These are phyloP conservation scores for Mortierella sp. DNA, from an alignment of 371 early-diverging fungal species.

Conservation along the genomic window DNA sequence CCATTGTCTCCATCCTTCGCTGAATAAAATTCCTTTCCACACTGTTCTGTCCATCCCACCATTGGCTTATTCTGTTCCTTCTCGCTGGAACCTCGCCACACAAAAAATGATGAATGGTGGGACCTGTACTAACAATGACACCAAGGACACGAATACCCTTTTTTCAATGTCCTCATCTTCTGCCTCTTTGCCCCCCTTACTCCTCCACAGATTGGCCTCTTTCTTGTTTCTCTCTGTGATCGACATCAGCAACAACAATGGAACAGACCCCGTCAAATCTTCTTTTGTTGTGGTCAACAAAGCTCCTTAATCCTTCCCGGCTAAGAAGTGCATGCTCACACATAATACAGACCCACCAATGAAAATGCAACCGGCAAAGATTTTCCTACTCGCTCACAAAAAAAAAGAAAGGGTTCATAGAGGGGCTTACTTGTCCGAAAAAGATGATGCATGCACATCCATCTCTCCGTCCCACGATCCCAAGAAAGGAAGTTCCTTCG, in stretches of 20 bases:
- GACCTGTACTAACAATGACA: too few species aligned
- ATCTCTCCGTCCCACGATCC: too few species aligned
- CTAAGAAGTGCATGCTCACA: neutral
- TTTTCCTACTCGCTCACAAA: too few species aligned
- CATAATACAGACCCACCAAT: neutral
- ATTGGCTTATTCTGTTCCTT: neutral
- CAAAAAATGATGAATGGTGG: neutral
- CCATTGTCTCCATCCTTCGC: neutral
- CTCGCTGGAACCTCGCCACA: neutral
- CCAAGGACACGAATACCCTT: neutral
- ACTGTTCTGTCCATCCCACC: neutral
- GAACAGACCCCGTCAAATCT: neutral
- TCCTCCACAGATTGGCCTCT: neutral
- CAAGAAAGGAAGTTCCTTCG: neutral
- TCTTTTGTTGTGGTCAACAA: neutral
- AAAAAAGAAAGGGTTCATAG: too few species aligned
- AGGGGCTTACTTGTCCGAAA: neutral
- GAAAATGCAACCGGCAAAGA: neutral
- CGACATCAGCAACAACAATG: neutral
- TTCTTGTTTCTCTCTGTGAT: neutral
- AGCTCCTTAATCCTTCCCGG: neutral
- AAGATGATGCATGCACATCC: neutral
- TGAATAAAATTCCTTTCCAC: neutral
- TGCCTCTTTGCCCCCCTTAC: slow-evolving; percentile 8
- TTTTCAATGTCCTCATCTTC: neutral